Percentiles rank a stretch among this genome's conserved stretches.
Conservation (phyloP, 164 flowering plant species). For the Macadamia tetraphylla region DNA sequence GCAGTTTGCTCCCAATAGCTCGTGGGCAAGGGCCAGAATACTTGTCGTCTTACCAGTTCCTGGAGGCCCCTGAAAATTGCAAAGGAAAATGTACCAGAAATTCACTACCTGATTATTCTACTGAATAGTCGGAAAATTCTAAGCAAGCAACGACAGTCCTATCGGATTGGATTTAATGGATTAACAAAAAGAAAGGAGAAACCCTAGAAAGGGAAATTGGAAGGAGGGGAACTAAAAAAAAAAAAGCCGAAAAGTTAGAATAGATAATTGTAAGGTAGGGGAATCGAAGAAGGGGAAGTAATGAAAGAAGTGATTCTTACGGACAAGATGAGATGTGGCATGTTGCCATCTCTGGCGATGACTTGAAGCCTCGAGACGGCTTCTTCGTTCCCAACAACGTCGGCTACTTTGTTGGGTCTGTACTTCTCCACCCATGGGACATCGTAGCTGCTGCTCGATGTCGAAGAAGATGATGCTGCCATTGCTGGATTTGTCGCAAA, state of each 20-base stretch:
- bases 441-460: slow-evolving; percentile 34
- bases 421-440: slow-evolving; percentile 85
- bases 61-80: slow-evolving; percentile 75
- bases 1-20: slow-evolving; percentile 74
- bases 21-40: slow-evolving; percentile 94
- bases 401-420: slow-evolving; percentile 63
- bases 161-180: too few species aligned
- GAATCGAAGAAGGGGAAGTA: neutral
- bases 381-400: slow-evolving; percentile 75
- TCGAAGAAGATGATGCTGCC: slow-evolving; percentile 27
- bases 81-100: neutral
- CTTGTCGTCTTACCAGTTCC: slow-evolving; percentile 98
- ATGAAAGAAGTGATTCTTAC: slow-evolving; percentile 20
- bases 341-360: slow-evolving; percentile 84
- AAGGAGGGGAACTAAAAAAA: too few species aligned
- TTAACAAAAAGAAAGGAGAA: too few species aligned
- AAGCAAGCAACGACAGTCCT: too few species aligned
- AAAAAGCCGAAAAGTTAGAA: too few species aligned
- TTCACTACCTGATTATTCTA: too few species aligned
- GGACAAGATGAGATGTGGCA: slow-evolving; percentile 87
- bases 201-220: too few species aligned
- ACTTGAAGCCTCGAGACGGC: slow-evolving; percentile 73
- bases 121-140: too few species aligned
- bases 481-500: too few species aligned
- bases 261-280: too few species aligned